Conservation (phyloP, 306 rosid genomes). For the Quercus dentata region DNA sequence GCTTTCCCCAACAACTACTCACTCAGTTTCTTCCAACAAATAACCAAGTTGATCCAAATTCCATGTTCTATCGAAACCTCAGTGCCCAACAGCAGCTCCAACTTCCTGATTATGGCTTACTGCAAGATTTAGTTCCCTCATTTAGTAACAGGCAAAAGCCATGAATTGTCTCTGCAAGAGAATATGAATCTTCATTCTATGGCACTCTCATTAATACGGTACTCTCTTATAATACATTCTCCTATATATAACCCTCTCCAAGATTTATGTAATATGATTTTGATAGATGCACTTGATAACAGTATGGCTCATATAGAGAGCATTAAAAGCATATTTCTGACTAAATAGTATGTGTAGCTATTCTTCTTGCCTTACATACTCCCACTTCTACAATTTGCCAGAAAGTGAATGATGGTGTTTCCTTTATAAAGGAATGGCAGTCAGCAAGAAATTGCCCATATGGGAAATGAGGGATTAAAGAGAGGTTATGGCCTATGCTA, state of each 20-base stretch:
- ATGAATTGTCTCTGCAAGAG: conserved; percentile 13
- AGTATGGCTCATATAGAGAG: neutral
- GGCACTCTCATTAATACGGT: neutral
- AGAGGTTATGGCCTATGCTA: neutral
- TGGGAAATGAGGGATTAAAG: neutral
- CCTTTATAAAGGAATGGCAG: neutral
- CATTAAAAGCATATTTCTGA: conserved; percentile 17
- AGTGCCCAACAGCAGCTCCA: conserved; percentile 37
- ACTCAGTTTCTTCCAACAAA: conserved; percentile 60
- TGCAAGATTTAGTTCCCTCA: conserved; percentile 69
- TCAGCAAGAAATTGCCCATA: neutral
- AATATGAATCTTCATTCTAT: neutral
- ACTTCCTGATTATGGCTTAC: conserved; percentile 49
- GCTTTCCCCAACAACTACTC: conserved; percentile 55
- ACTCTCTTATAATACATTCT: too few relatives aligned
- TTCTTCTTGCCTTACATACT: neutral
- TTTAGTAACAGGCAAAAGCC: conserved; percentile 45
- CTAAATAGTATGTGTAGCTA: neutral
- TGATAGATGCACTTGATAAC: neutral
- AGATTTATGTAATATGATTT: neutral
- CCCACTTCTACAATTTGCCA: neutral
- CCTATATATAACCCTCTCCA: too few relatives aligned
- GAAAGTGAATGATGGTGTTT: neutral
- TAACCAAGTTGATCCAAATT: conserved; percentile 30
- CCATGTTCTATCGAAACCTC: conserved; percentile 44